Base-by-base conservation (phyloP, 148 eudicot species). In the Rhododendron griersonianum region DNA sequence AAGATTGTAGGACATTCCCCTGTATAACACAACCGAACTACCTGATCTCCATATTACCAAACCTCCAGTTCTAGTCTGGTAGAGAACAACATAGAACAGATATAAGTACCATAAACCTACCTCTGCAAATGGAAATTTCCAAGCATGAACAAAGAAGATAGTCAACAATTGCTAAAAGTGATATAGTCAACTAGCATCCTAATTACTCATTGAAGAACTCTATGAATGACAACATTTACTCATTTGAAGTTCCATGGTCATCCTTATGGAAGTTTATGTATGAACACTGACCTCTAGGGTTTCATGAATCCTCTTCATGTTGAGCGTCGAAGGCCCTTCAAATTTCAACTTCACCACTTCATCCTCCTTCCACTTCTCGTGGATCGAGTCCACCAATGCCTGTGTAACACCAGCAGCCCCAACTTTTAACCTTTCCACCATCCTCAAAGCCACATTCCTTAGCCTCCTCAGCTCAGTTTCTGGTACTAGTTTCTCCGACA, bases 11-110 rank as follows among this genome's bases (percentile, higher is more conserved):
- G 91, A 44, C 93, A 93, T 89, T 88, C 99, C 98, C 84, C 96
- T 91, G 84, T 90, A 97, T 81, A 97, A 82, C 57, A 93, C 96
- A 80, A 94, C 89, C 41, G 94, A 95, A 89, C 95, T 89, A 75
- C 99, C 99, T 0, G 96, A 95, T 91, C 98, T 94, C 96, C 95
- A 97, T 87, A 97, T 97, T 84, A 97, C 98, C 90, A 97, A 84
- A 79, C 99, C 99, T 74, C 96, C 96, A 3, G 99, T 95, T 94
- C 92, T 97, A 85, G 89, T 89, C 99, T 97, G 95, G 88, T 83
- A 90, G 35, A 78, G 45, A 76, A 74, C 74, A 83, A 87, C 69
- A 88, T 48, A 80, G 51, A 73, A 67, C 85, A 88, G 25, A 82
- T 11, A 59, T 81, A 61, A 89, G 87, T 84, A 37, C 84, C 78